Evolutionary conservation across 2,329 filamentous ascomycete genomes (phyloP), one percentile per base, ranked within the genome.

Genomic region (Diaporthe ilicicola): DNA sequence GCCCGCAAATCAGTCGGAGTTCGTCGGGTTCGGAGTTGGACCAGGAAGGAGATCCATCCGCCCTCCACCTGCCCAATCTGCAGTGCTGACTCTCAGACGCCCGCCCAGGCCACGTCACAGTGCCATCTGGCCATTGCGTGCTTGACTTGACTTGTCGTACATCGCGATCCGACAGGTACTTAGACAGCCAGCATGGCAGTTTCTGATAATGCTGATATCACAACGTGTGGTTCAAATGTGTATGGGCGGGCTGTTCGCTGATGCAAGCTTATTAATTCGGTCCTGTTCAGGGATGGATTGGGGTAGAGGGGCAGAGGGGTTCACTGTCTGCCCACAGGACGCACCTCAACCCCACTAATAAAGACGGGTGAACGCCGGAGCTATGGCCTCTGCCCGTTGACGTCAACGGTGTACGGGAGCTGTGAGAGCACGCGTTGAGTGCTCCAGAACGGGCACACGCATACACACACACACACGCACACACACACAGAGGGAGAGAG

Each of bases 21-120:
- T 27, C 15, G 22, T 42, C 48, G 64, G 64, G 29, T 24, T 68
- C 66, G 50, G 22, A 59, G 42, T 59, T 51, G 44, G 39, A 39
- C 66, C 42, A 7, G 19, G 42, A 50, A 29, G 27, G 17, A n/a
- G 42, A 48, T 48, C 56, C 56, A 24, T 62, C 39, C 24, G 19
- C 8, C 42, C 42, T 29, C 37, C 55, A 4, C 37, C 24, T 44
- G 34, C 19, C 12, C 22, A 34, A 32, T 22, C 48, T 67, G 64
- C 34, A 39, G 37, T 67, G 64, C 53, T 67, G 27, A 50, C 50
- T 13, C 32, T 54, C 7, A 10, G 7, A 24, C n/a, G 15, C 22
- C 22, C 19, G 19, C 8, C 34, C 48, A 42, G 19, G 29, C 48
- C 62, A 67, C 50, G 64, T 67, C 64, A 54, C 27, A 9, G 19